Conservation (phyloP, 257 asterid species). For the Paraleonurus japonicus region DNA sequence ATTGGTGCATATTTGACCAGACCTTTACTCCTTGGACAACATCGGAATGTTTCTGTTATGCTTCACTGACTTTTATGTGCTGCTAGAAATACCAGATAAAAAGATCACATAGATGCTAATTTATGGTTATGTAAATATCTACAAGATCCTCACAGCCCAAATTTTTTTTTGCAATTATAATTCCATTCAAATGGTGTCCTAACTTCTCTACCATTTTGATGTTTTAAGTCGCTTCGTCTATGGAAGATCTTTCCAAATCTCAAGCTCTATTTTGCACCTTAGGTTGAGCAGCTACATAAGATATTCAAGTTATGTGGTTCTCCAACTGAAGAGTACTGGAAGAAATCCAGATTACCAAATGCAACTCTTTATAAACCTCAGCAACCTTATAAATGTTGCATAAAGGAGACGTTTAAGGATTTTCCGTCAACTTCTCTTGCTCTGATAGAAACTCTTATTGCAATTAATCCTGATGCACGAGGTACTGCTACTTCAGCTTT, state of each 20-base stretch:
- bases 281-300: conserved; percentile 97
- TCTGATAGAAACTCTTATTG: conserved; percentile 65
- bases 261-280: neutral
- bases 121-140: neutral
- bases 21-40: neutral
- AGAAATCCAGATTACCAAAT: conserved; percentile 69
- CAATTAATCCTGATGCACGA: conserved; percentile 79
- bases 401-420: conserved; percentile 65
- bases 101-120: neutral
- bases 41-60: neutral
- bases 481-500: conserved; percentile 78
- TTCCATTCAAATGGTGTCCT: neutral
- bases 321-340: conserved; percentile 87
- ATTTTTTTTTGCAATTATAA: neutral
- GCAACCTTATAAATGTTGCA: conserved; percentile 68
- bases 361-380: conserved; percentile 82
- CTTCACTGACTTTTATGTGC: conserved; percentile 6
- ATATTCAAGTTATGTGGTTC: conserved; percentile 91
- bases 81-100: neutral
- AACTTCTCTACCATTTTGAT: neutral
- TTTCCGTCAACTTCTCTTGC: conserved; percentile 68
- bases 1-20: neutral
- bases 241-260: neutral
- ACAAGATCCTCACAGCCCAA: neutral
- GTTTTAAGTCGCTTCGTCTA: neutral